Evolutionary conservation across 129 eudicot species (phyloP).

Genomic region (Logfia minima): DNA sequence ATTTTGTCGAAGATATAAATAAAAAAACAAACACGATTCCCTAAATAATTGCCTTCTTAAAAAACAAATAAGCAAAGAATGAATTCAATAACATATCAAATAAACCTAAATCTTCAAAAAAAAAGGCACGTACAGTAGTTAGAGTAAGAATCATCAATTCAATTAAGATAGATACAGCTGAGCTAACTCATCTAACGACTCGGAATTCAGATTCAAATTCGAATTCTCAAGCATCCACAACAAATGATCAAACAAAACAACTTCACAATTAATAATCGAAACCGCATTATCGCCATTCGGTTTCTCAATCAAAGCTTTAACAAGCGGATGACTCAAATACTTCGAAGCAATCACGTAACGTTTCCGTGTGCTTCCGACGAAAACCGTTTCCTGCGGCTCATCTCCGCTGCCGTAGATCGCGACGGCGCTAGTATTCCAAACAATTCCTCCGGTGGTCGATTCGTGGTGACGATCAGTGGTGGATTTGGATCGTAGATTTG

Average conservation of each 20-base stretch:
- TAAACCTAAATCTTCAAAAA: too few relatives aligned
- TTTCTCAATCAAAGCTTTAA: conserved; percentile 43
- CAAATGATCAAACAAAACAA: conserved; percentile 52
- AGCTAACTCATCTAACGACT: conserved; percentile 61
- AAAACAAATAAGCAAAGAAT: not conserved
- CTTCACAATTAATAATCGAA: conserved; percentile 45
- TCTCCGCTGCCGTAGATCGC: conserved; percentile 23
- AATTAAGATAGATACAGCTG: conserved; percentile 40
- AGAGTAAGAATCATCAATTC: not conserved
- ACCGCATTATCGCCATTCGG: conserved; percentile 18
- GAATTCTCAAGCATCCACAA: conserved; percentile 57
- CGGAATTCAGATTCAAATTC: conserved; percentile 38
- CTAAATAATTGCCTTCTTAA: too few relatives aligned
- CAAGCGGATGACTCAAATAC: conserved; percentile 47
- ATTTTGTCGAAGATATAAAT: too few relatives aligned
- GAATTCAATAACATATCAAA: not conserved
- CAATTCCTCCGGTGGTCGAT: conserved; percentile 6
- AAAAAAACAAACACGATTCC: too few relatives aligned
- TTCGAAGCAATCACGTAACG: conserved; percentile 44
- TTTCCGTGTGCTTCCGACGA: conserved; percentile 47
- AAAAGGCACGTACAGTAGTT: not conserved
- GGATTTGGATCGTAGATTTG: conserved; percentile 34
- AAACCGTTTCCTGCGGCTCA: conserved; percentile 33
- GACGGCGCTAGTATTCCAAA: conserved; percentile 23
- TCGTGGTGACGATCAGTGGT: not conserved